Conservation (phyloP, 352 stramenopile genomes). For the Salisapilia sapeloensis region DNA sequence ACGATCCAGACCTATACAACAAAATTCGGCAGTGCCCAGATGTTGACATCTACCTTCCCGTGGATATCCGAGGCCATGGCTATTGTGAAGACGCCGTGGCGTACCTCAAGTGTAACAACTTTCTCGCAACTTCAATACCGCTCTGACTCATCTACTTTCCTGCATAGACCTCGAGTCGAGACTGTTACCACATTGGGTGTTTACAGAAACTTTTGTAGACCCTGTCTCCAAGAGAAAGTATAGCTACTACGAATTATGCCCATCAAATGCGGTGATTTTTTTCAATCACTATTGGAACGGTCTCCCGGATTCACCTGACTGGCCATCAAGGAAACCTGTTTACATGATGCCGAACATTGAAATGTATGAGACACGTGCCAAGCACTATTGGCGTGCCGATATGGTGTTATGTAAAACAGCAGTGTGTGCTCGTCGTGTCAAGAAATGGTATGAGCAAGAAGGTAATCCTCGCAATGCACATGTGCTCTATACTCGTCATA, state of each 20-base stretch:
- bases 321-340: conserved; percentile 16
- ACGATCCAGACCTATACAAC: conserved; percentile 18
- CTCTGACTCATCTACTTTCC: conserved; percentile 2
- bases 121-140: neutral
- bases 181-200: conserved; percentile 18
- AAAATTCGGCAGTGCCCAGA: conserved; percentile 26
- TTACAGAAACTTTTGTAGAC: conserved; percentile 23
- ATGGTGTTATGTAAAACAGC: conserved; percentile 43
- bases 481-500: conserved; percentile 39
- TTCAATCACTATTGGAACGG: conserved; percentile 42
- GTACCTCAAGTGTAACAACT: conserved; percentile 36
- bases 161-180: conserved; percentile 15
- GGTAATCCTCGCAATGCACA: conserved; percentile 26
- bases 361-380: conserved; percentile 27
- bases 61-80: conserved; percentile 21
- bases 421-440: conserved; percentile 18
- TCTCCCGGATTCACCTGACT: conserved; percentile 3
- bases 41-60: conserved; percentile 43
- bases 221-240: conserved; percentile 13
- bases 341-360: conserved; percentile 40
- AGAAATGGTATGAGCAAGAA: conserved; percentile 31
- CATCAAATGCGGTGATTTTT: conserved; percentile 24
- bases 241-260: conserved; percentile 42
- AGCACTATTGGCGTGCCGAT: conserved; percentile 29
- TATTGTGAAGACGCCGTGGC: conserved; percentile 54